phyloP scores from a whole-genome alignment of 257 asterid genomes.

The Primulina eburnea region DNA sequence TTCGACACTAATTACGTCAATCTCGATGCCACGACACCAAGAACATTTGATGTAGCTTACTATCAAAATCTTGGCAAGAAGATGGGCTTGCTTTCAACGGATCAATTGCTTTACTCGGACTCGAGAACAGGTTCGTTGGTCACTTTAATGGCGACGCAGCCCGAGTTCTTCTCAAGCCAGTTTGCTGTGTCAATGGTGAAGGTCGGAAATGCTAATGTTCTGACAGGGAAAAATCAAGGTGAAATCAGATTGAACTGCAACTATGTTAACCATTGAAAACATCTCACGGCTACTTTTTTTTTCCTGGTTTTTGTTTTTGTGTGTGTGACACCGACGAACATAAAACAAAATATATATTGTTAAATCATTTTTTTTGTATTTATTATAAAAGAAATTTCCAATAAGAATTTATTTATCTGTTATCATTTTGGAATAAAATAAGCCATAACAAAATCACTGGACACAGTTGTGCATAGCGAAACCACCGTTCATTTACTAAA shows the following conservation, averaged over 20 bases:
- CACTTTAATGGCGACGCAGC: constrained; percentile 31
- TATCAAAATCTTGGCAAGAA: constrained; percentile 39
- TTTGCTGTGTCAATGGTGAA: constrained; percentile 48
- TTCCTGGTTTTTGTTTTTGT: too few species aligned
- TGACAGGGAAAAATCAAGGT: constrained; percentile 33
- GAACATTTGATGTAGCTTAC: constrained; percentile 38
- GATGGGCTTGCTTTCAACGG: constrained; percentile 39
- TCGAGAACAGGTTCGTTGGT: constrained; percentile 36
- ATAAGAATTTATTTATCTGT: too few species aligned
- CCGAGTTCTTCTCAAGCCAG: constrained; percentile 37
- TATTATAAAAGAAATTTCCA: too few species aligned
- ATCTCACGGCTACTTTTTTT: too few species aligned
- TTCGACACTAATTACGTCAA: constrained; percentile 21
- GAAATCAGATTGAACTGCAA: constrained; percentile 43
- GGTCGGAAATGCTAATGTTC: constrained; percentile 41
- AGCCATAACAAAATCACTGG: too few species aligned
- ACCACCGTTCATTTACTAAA: too few species aligned
- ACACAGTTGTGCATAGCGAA: too few species aligned
- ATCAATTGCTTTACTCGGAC: constrained; percentile 44
- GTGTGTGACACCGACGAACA: too few species aligned
- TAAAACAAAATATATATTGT: too few species aligned
- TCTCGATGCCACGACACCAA: constrained; percentile 39
- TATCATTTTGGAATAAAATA: too few species aligned
- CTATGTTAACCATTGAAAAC: constrained; percentile 21
- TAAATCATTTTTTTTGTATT: too few species aligned